Evolutionary conservation across 2,329 filamentous ascomycete species (phyloP).

Genomic region (Ampelomyces quisqualis): DNA sequence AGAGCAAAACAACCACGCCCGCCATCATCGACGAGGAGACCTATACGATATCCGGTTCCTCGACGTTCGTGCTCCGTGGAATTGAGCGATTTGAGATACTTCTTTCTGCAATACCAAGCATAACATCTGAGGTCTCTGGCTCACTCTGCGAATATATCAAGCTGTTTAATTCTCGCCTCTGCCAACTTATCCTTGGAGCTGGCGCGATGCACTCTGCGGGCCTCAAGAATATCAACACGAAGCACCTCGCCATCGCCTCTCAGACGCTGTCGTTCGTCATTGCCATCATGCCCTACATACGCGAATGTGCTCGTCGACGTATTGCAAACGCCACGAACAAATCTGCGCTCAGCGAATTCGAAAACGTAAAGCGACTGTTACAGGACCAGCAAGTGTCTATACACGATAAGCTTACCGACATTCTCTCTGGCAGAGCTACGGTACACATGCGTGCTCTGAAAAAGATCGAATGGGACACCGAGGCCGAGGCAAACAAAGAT

Average conservation of each 20-base stretch:
- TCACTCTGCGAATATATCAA: constrained; percentile 83
- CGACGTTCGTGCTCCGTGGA: constrained; percentile 75
- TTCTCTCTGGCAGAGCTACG: constrained; percentile 77
- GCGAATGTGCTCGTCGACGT: constrained; percentile 87
- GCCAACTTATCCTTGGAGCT: constrained; percentile 93
- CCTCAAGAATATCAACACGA: constrained; percentile 86
- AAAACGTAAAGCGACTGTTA: constrained; percentile 78
- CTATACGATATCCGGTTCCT: constrained; percentile 83
- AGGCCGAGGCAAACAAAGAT: constrained; percentile 43
- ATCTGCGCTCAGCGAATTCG: constrained; percentile 72
- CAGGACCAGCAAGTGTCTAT: constrained; percentile 91
- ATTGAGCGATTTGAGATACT: constrained; percentile 82
- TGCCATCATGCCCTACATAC: constrained; percentile 81
- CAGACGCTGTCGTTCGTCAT: constrained; percentile 88
- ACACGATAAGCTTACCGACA: constrained; percentile 89
- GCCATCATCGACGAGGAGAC: constrained; percentile 81
- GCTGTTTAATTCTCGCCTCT: constrained; percentile 92
- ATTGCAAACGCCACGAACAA: constrained; percentile 44
- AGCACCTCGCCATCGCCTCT: constrained; percentile 87
- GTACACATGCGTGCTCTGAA: constrained; percentile 74
- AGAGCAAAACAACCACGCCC: constrained; percentile 50
- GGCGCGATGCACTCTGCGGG: constrained; percentile 87
- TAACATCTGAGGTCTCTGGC: constrained; percentile 78
- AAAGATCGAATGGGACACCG: constrained; percentile 70
- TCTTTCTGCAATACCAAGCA: constrained; percentile 80